Evolutionary conservation across 371 early-diverging fungal species (phyloP), one percentile per base, ranked within the genome.

Genomic region (Mucor irregularis): DNA sequence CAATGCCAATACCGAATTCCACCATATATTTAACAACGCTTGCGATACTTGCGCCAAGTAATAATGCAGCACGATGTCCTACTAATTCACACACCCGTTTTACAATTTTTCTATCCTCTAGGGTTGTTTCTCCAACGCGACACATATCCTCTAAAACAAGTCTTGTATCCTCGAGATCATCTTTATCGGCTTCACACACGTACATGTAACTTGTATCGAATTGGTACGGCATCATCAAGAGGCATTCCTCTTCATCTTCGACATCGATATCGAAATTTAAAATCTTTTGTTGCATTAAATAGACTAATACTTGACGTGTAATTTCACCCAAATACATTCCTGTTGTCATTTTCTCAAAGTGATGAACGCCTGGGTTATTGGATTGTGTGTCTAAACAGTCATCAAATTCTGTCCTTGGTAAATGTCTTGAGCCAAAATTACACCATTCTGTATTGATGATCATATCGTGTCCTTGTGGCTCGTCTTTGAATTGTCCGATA

Each of bases 271-370:
- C 89, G 34, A 68, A 64, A 31, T 90, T 89, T 19, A 95, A 60
- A 1, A 86, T 72, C 22, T 82, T 84, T 54, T 75, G 82, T 44
- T 87, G 82, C 29, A 87, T 78, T 26, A 94, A 80, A 56, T 93
- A 85, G 19, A 92, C 71, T 17, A 90, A 58, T 29, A 88, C 84
- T 53, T 84, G 80, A 33, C 97, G 90, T 28, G 84, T 85, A 31
- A 97, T 78, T 70, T 97, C 97, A 43, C 96, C 95, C 17, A 97
- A 76, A 70, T 95, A 97, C 81, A 93, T 85, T 25, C 97, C 96
- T 19, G 92, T 87, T 13, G 94, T 88, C 89, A 95, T 89, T 72
- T 97, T 96, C 66, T 95, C 96, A 68, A 91, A 92, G 39, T 84
- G 81, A 62, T 95, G 94, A 58, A 83, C 68, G 24, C 84, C 80